Evolutionary conservation across 2,329 filamentous ascomycete species (phyloP).

Genomic region (Clonostachys solani): DNA sequence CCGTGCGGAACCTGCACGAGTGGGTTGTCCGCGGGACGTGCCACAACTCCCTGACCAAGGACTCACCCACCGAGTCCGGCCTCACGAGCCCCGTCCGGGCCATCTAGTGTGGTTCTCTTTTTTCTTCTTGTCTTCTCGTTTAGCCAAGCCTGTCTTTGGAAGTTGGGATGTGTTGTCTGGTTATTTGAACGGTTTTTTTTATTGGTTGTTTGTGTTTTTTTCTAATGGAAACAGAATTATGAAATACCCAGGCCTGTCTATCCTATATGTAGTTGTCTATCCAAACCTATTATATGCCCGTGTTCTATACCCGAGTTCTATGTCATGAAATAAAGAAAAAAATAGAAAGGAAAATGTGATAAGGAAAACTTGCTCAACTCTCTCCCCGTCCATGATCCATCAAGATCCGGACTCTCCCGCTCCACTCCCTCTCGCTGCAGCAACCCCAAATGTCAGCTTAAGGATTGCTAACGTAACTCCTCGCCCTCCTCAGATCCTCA

Average conservation of each 20-base stretch:
- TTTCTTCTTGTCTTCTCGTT: no score
- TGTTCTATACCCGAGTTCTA: background rate
- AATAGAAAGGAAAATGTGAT: background rate
- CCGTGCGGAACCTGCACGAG: conserved; percentile 50
- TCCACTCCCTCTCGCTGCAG: no score
- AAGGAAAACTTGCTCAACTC: background rate
- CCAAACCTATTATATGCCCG: background rate
- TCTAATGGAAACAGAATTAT: conserved; percentile 33
- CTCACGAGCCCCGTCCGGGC: conserved; percentile 21
- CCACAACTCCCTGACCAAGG: conserved; percentile 24
- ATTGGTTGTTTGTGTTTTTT: background rate
- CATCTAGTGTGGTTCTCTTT: conserved; percentile 11
- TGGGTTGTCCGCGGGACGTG: conserved; percentile 27
- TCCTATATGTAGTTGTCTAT: background rate
- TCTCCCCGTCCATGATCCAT: no score
- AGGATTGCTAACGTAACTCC: conserved; percentile 42
- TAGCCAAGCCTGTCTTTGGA: no score
- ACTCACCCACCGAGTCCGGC: background rate
- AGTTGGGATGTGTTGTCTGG: no score
- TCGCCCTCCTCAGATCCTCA: conserved; percentile 34
- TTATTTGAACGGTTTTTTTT: background rate
- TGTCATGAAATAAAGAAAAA: background rate
- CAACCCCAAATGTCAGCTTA: conserved; percentile 8
- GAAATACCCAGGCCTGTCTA: conserved; percentile 18
- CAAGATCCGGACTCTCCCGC: no score